These are phyloP conservation scores for Penicillium sp. DNA, from an alignment of 2,329 filamentous ascomycete species.

Conservation along the genomic window DNA sequence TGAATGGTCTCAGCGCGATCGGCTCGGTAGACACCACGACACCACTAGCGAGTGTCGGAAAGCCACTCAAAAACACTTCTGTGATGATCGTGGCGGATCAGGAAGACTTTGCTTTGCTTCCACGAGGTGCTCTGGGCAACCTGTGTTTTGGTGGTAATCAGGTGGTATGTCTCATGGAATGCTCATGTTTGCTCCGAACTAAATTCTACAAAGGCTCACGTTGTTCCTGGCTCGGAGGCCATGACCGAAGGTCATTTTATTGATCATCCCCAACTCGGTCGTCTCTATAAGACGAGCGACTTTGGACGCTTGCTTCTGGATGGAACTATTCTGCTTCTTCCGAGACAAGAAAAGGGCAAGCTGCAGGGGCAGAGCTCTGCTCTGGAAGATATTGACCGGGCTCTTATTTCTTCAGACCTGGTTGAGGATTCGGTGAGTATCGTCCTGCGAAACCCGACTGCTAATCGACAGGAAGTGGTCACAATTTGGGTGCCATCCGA, in stretches of 20 bases:
- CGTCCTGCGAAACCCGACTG: slow-evolving; percentile 44
- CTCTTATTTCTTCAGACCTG: slow-evolving; percentile 48
- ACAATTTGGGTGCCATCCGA: slow-evolving; percentile 60
- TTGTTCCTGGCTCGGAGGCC: slow-evolving; percentile 22
- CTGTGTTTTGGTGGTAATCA: slow-evolving; percentile 83
- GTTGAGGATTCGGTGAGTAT: slow-evolving; percentile 61
- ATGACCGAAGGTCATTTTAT: slow-evolving; percentile 64
- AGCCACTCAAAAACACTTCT: slow-evolving; percentile 68
- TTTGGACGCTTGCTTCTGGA: slow-evolving; percentile 72
- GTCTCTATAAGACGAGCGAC: slow-evolving; percentile 77
- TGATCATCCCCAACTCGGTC: slow-evolving; percentile 60
- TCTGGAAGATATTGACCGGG: slow-evolving; percentile 65
- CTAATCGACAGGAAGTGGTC: slow-evolving; percentile 52
- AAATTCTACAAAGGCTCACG: slow-evolving; percentile 1
- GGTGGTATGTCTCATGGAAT: slow-evolving; percentile 47
- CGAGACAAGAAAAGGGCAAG: slow-evolving; percentile 74
- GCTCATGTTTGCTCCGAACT: neutral
- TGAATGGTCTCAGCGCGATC: slow-evolving; percentile 72
- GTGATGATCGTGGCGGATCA: slow-evolving; percentile 54
- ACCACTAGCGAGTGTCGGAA: slow-evolving; percentile 69
- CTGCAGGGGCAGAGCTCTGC: slow-evolving; percentile 75
- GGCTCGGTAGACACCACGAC: slow-evolving; percentile 54
- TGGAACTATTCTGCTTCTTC: slow-evolving; percentile 66
- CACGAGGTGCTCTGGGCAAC: slow-evolving; percentile 69
- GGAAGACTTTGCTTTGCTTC: slow-evolving; percentile 50